These are phyloP conservation scores for Apostasia shenzhenica DNA, from an alignment of 106 monocot genomes.

Conservation along the genomic window DNA sequence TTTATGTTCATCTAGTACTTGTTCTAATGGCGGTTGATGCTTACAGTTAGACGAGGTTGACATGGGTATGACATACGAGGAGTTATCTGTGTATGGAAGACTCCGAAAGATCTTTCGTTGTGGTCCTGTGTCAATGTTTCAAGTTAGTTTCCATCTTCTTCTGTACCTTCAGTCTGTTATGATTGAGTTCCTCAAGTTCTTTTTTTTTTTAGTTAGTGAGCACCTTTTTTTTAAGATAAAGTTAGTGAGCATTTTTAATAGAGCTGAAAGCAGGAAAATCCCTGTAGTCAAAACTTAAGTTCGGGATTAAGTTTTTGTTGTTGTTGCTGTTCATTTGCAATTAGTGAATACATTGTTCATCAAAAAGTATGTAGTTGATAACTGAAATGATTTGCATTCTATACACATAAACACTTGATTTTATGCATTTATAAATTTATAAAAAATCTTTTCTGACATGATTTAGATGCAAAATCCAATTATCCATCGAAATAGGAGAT, in stretches of 20 bases:
- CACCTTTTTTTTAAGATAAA: too few species aligned
- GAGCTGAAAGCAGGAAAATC: too few species aligned
- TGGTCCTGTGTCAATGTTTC: constrained; percentile 99
- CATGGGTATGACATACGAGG: constrained; percentile 99
- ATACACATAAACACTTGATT: too few species aligned
- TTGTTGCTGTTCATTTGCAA: neutral
- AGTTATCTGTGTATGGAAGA: constrained; percentile 91
- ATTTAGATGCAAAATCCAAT: too few species aligned
- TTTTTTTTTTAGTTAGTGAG: neutral
- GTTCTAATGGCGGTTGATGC: neutral
- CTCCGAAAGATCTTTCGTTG: constrained; percentile 93
- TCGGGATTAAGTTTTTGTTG: neutral
- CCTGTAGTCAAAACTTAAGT: neutral
- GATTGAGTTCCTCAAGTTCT: neutral
- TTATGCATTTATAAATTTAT: too few species aligned
- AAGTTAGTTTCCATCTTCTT: constrained; percentile 31
- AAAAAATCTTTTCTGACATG: too few species aligned
- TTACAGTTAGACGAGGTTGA: constrained; percentile 96
- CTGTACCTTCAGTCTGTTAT: neutral
- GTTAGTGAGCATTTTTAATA: too few species aligned
- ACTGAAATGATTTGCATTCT: too few species aligned
- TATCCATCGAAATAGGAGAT: too few species aligned
- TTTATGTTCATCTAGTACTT: too few species aligned
- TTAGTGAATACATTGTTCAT: neutral
- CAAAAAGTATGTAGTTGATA: too few species aligned